Conservation (phyloP, 306 rosid species). For the Dalbergia oliveri region DNA sequence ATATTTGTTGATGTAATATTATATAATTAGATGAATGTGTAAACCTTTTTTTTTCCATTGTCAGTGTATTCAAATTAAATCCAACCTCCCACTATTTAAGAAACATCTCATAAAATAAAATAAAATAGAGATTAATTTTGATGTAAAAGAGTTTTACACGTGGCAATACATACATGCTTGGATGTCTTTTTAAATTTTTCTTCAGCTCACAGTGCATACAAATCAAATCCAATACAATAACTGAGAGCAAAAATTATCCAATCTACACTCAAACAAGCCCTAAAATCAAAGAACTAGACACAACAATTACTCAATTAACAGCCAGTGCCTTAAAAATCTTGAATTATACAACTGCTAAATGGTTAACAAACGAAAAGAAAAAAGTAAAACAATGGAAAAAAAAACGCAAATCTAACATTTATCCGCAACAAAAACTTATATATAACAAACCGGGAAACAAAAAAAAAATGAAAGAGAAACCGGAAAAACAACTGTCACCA, state of each 20-base stretch:
- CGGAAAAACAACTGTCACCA: neutral
- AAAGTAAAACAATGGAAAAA: neutral
- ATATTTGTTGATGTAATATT: too few relatives aligned
- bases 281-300: neutral
- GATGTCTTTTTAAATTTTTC: too few relatives aligned
- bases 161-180: too few relatives aligned
- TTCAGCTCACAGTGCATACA: too few relatives aligned
- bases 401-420: neutral
- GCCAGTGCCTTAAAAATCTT: conserved; percentile 5
- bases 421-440: neutral
- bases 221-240: neutral
- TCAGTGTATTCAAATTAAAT: too few relatives aligned
- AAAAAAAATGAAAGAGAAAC: neutral
- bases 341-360: neutral
- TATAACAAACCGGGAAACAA: neutral
- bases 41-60: too few relatives aligned
- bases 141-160: too few relatives aligned
- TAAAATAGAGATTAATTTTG: too few relatives aligned
- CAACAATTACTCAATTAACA: neutral
- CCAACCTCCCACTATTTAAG: too few relatives aligned
- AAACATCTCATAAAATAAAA: too few relatives aligned
- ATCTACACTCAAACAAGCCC: conserved; percentile 12
- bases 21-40: too few relatives aligned
- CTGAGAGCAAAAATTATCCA: neutral
- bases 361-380: neutral